Conservation (phyloP, 108 stramenopile species). For the Aurantiochytrium sp. region DNA sequence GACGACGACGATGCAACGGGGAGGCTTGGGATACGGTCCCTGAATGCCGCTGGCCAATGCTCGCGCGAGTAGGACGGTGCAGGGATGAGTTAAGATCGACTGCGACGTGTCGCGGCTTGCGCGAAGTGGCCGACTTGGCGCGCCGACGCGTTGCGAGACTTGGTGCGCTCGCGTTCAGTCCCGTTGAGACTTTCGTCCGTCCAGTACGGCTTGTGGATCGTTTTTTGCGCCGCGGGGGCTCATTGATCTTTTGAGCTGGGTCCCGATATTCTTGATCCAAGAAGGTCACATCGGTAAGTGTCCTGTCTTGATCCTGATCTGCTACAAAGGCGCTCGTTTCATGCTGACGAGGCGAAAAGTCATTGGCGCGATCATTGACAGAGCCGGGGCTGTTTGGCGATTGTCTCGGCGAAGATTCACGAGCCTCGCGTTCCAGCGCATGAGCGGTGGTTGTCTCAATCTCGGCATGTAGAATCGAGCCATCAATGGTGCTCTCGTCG, state of each 20-base stretch:
- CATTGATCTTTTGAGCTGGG: no score
- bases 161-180: no score
- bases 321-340: neutral
- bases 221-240: no score
- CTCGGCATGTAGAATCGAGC: neutral
- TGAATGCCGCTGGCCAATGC: neutral
- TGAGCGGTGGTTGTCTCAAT: neutral
- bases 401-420: no score
- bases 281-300: neutral
- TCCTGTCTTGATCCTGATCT: neutral
- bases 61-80: neutral
- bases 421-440: neutral
- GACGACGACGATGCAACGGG: neutral
- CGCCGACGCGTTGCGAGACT: no score
- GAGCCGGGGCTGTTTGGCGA: no score
- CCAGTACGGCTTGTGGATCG: no score
- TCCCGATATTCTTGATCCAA: neutral
- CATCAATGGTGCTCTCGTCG: neutral
- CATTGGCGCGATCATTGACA: no score
- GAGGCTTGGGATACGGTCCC: neutral
- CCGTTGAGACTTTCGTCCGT: no score
- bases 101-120: neutral
- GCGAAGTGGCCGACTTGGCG: neutral
- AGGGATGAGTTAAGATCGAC: neutral
- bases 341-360: no score